Conservation (phyloP, 345 rosid species). For the Populus euphratica region DNA sequence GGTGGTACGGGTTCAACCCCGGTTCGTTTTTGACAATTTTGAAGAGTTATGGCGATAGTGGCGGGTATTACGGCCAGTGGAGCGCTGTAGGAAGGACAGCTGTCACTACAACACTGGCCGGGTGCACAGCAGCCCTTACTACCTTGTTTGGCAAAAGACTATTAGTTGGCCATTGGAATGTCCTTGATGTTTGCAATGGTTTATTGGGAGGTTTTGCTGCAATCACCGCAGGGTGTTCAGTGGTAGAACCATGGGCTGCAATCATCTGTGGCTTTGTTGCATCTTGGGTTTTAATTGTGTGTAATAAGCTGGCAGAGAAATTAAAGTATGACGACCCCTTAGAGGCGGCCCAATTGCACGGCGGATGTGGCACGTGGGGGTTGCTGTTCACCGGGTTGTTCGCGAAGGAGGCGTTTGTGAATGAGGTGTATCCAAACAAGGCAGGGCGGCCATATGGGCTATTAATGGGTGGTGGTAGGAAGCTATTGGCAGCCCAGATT, state of each 20-base stretch:
- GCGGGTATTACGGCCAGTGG: conserved; percentile 36
- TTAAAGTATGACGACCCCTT: conserved; percentile 48
- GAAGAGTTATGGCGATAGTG: conserved; percentile 15
- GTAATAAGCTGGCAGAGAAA: conserved; percentile 43
- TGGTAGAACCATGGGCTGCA: conserved; percentile 61
- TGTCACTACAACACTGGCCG: conserved; percentile 25
- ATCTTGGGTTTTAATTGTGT: conserved; percentile 49
- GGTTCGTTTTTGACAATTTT: conserved; percentile 32
- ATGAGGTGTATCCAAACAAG: conserved; percentile 30
- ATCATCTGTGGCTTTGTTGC: conserved; percentile 49
- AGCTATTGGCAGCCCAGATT: conserved; percentile 19
- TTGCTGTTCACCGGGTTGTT: conserved; percentile 51
- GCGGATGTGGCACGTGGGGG: conserved; percentile 60
- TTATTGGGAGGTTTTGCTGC: conserved; percentile 27
- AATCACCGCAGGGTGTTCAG: conserved; percentile 47
- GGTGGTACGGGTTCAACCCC: conserved; percentile 46
- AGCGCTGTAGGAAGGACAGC: conserved; percentile 23
- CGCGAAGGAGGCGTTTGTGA: conserved; percentile 35
- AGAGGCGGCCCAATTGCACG: conserved; percentile 61
- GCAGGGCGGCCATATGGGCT: conserved; percentile 16
- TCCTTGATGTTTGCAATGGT: conserved; percentile 17
- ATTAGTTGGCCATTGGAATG: conserved; percentile 23
- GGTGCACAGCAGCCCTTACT: conserved; percentile 22
- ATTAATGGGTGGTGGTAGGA: conserved; percentile 27
- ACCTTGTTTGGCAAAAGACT: conserved; percentile 22